Evolutionary conservation across 306 rosid species (phyloP), one percentile per base, ranked within the genome.

Genomic region (Crotalaria pallida): DNA sequence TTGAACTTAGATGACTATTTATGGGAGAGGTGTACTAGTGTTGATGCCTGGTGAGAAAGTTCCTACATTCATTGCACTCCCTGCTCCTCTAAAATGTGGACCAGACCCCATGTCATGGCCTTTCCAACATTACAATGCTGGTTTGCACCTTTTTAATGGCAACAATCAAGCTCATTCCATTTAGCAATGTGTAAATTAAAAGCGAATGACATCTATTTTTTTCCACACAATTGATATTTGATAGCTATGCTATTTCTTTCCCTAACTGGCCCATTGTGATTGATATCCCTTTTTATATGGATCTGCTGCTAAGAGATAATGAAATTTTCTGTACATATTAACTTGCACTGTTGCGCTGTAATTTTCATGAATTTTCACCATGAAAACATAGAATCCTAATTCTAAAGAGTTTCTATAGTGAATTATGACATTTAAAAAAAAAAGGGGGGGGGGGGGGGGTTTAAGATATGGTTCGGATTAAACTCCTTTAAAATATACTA

Each of bases 21-120:
- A 86, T 49, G 80, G 78, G 5, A 74, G 74, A 52, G 88, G 84
- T 16, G 88, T 88, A 0, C 83, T 89, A 8, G 96, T 90, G 45
- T 62, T 90, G 77, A 90, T 90, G 96, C 95, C 95, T 0, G 92
- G 95, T 0, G 88, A 88, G 64, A 59, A 82, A 44, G 65, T 67
- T 44, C 97, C 96, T 0, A 81, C 91, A 43, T 85, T 81, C 88
- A 88, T 91, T 11, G 97, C 91, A 11, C 88, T 85, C 47, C 89
- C 86, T 10, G 85, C 83, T 41, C 90, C 97, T 0, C 58, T 78
- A 51, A 78, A 89, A 3, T 84, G 88, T 58, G 77, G 38, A 12
- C 77, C 64, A 0, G 84, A 86, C 63, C 82, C 49, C 17, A 76
- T 67, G 29, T 29, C 53, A 55, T 66, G 73, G 84, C 88, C 89